Evolutionary conservation across 257 asterid species (phyloP), one percentile per base, ranked within the genome.

Genomic region (Eucommia ulmoides): DNA sequence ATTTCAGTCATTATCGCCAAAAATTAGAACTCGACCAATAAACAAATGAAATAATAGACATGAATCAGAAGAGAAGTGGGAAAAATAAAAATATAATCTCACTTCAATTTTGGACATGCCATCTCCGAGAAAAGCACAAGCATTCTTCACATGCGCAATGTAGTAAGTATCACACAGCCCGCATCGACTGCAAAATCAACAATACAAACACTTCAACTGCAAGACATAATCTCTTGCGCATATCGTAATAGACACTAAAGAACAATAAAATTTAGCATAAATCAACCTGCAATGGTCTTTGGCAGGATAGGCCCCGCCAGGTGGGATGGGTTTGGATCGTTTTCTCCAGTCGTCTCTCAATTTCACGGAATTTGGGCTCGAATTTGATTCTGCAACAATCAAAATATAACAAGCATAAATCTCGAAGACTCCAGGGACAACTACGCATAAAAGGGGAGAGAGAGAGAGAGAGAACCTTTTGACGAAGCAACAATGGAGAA

Each of bases 51-150:
- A n/a, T n/a, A n/a, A n/a, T n/a, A n/a, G n/a, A n/a, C n/a, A n/a
- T n/a, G n/a, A n/a, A n/a, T n/a, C n/a, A n/a, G n/a, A n/a, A n/a
- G n/a, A 29, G 12, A 29, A 29, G 7, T 29, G 7, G 12, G 12
- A 29, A 29, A 29, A 29, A 29, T 29, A 5, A 12, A 16, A 5
- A 42, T 16, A 9, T 10, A 35, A 46, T 62, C 85, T 72, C 68
- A 86, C 98, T 71, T 91, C 98, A 70, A 83, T 69, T 74, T 73
- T 77, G 53, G 96, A 91, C 98, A 91, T 91, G 72, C 95, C 98
- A 58, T 91, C 96, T 59, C 98, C 98, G 62, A 91, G 47, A 71
- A 91, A 91, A 20, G 98, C 98, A 51, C 98, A 91, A 53, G 96
- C 96, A 68, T 74, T 66, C 61, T 91, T 91, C 45, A 91, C 94